Base-by-base conservation (phyloP, 1,284 basidiomycete species). In the Tranzscheliella williamsii region DNA sequence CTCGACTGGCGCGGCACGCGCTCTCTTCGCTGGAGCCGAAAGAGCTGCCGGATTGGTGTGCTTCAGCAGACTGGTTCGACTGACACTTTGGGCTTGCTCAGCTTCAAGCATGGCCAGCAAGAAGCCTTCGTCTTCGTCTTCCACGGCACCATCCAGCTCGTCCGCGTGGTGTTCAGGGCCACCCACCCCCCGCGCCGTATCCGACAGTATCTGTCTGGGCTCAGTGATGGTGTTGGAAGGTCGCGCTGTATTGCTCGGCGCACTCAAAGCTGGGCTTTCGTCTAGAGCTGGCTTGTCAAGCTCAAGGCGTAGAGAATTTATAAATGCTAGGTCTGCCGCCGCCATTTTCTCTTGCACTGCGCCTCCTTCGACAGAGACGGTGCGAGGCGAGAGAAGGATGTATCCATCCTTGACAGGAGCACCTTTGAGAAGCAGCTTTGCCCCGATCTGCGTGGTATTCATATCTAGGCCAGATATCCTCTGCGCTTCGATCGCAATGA, bases 401-500 rank as follows among this genome's bases (percentile, higher is more conserved):
- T 53, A 50, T 1, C 44, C 43, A n/a, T 50, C 37, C 42, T 44
- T 53, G 32, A 64, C 26, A 11, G 21, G 3, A 2, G 30, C 41
- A 2, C 55, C 51, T 22, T 55, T 53, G n/a, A 64, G 37, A 5
- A 64, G 51, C 33, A 64, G 20, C 27, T 64, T 64, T 12, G 39
- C 32, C 0, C 61, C 61, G 4, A 64, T 47, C 38, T 31, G 43
- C 9, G 55, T 52, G 4, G 41, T 42, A 22, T 64, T 64, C 61
- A 64, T 64, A 27, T 64, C 61, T 8, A 58, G 46, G 1, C 29
- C 51, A 5, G 37, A 4, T 13, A 64, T 34, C 5, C 51, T 32
- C n/a, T 64, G 40, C 42, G 41, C 11, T 22, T 64, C 61, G 29
- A 64, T 45, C 20, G 47, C 61, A 16, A 11, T 17, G 1, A 97